phyloP scores from a whole-genome alignment of 2,329 filamentous ascomycete genomes.

The Pestalotiopsis sp. region DNA sequence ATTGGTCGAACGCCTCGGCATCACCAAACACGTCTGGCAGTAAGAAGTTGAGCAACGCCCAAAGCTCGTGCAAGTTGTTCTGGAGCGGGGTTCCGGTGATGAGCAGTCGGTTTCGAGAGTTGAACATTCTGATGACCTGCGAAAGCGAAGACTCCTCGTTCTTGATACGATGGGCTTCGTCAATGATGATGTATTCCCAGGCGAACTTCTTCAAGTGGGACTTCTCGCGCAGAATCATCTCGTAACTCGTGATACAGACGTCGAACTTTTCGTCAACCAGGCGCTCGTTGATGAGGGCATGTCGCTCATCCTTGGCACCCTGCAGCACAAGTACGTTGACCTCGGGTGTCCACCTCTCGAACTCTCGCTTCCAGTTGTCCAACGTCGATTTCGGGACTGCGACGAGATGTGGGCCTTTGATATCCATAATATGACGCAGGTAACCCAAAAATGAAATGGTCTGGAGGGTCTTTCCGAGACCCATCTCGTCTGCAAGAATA shows the following conservation, averaged over 20 bases:
- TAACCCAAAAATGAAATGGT: constrained; percentile 98
- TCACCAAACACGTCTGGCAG: constrained; percentile 98
- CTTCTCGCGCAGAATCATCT: constrained; percentile 98
- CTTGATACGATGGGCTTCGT: constrained; percentile 98
- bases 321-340: constrained; percentile 93
- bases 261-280: constrained; percentile 96
- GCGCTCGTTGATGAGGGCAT: constrained; percentile 84
- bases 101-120: constrained; percentile 89
- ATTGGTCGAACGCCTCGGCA: constrained; percentile 94
- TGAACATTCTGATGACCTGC: constrained; percentile 94
- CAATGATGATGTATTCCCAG: constrained; percentile 99
- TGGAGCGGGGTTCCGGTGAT: constrained; percentile 97
- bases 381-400: constrained; percentile 95
- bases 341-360: constrained; percentile 91
- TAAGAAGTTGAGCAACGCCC: constrained; percentile 95
- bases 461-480: constrained; percentile 94
- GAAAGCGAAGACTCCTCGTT: constrained; percentile 97
- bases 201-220: constrained; percentile 94
- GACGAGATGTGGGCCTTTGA: constrained; percentile 87
- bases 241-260: constrained; percentile 97
- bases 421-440: constrained; percentile 85
- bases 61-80: constrained; percentile 97
- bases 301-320: constrained; percentile 91
- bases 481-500: constrained; percentile 98
- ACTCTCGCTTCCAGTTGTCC: constrained; percentile 98